Conservation (phyloP, 805 yeast species). For the Hanseniaspora thailandica region DNA sequence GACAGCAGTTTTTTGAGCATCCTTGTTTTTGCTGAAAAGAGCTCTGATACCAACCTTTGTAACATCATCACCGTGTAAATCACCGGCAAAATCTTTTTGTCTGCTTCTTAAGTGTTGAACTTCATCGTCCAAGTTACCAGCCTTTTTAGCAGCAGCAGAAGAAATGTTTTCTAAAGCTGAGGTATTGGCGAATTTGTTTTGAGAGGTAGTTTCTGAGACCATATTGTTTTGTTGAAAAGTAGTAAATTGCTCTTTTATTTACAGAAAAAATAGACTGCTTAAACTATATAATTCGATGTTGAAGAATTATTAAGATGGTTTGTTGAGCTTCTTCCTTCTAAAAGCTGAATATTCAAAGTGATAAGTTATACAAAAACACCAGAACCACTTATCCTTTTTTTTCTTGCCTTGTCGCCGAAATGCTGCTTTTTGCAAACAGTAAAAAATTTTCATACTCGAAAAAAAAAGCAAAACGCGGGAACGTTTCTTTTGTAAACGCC, state of each 20-base stretch:
- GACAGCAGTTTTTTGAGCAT: constrained; percentile 71
- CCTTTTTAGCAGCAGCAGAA: not conserved
- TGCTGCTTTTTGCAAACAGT: too few species aligned
- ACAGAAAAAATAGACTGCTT: not conserved
- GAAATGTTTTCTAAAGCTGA: constrained; percentile 12
- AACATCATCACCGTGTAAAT: constrained; percentile 71
- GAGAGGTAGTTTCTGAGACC: not conserved
- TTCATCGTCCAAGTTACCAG: not conserved
- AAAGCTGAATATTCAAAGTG: too few species aligned
- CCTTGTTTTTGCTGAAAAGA: constrained; percentile 60
- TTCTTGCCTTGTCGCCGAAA: too few species aligned
- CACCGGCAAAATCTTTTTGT: constrained; percentile 58
- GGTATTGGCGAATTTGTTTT: constrained; percentile 4
- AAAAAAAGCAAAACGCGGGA: too few species aligned
- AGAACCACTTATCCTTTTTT: not conserved
- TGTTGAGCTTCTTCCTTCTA: not conserved
- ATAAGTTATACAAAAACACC: too few species aligned
- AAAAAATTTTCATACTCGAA: too few species aligned
- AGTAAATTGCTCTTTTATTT: not conserved
- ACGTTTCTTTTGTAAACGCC: too few species aligned
- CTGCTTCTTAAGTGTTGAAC: constrained; percentile 25
- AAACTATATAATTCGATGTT: constrained; percentile 4
- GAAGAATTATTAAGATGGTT: not conserved
- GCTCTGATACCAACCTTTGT: constrained; percentile 64
- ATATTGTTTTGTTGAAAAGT: constrained; percentile 7